A percentile compares a stretch with the other conserved stretches of the same genome.
Conservation (phyloP, 2,329 filamentous ascomycete genomes). For the Paecilomyces variotii region DNA sequence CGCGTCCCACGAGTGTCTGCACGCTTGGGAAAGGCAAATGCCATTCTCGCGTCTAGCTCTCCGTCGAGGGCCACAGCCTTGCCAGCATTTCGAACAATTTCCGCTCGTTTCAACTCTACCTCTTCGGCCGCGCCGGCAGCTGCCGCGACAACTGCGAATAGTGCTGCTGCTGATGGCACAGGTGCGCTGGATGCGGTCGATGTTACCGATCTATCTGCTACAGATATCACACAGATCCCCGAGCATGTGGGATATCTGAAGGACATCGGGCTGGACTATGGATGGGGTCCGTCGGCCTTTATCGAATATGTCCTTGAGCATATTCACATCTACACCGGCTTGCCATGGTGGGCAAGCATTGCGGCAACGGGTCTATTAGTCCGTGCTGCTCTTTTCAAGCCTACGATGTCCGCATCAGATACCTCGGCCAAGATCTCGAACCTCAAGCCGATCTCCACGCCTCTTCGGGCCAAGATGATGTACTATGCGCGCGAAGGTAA, state of each 20-base stretch:
- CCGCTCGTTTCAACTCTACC: slow-evolving; percentile 33
- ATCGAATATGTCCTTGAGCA: slow-evolving; percentile 76
- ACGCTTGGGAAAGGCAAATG: slow-evolving; percentile 12
- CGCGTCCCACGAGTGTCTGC: slow-evolving; percentile 14
- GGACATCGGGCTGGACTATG: slow-evolving; percentile 76
- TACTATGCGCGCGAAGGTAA: slow-evolving; percentile 38
- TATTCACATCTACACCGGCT: slow-evolving; percentile 63
- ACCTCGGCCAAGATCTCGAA: slow-evolving; percentile 54
- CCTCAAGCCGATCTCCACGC: slow-evolving; percentile 50
- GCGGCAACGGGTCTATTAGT: slow-evolving; percentile 56
- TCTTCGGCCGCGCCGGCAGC: slow-evolving; percentile 15
- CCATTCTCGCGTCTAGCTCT: slow-evolving; percentile 12
- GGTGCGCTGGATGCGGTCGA: slow-evolving; percentile 7
- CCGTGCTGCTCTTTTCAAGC: slow-evolving; percentile 58
- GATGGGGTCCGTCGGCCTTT: slow-evolving; percentile 66
- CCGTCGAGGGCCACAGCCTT: slow-evolving; percentile 15
- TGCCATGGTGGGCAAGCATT: slow-evolving; percentile 79
- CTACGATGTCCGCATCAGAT: slow-evolving; percentile 56
- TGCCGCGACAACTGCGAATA: slow-evolving; percentile 5
- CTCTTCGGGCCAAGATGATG: slow-evolving; percentile 50
- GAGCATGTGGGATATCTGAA: slow-evolving; percentile 77
- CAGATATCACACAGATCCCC: slow-evolving; percentile 50
- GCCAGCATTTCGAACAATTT: slow-evolving; percentile 14
- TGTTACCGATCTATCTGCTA: slow-evolving; percentile 16
- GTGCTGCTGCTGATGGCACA: neutral